Percentiles rank a stretch among this genome's conserved stretches.
Evolutionary conservation across 768 basidiomycete species (phyloP).

Genomic region (Lactarius trivialis): DNA sequence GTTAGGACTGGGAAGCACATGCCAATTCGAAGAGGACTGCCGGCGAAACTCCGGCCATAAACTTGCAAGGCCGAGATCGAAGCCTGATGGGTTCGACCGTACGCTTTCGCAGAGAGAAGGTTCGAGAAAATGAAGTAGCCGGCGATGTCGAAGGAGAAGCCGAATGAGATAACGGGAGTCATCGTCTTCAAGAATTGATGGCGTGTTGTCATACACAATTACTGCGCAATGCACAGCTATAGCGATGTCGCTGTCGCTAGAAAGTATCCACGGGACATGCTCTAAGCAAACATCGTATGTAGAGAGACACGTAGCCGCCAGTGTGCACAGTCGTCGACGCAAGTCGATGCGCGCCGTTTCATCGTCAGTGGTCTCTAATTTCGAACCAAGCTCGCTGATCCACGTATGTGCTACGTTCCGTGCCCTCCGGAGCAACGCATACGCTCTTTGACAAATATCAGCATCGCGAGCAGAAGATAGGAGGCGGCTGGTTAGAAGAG

Average conservation of each 20-base stretch:
- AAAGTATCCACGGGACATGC: neutral
- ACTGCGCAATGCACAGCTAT: slow-evolving; percentile 15
- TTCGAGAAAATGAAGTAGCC: too few species aligned
- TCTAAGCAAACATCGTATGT: neutral
- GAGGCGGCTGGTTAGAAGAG: slow-evolving; percentile 7
- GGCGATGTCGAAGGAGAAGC: slow-evolving; percentile 3
- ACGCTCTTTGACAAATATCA: neutral
- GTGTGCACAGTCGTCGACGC: neutral
- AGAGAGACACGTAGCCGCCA: slow-evolving; percentile 4
- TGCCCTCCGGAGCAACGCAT: slow-evolving; percentile 1
- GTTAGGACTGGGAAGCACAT: neutral
- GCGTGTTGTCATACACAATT: slow-evolving; percentile 4
- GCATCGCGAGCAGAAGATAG: neutral
- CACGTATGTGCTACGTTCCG: neutral
- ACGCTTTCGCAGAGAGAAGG: too few species aligned
- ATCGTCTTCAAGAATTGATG: neutral
- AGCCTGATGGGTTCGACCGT: too few species aligned
- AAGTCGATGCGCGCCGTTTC: neutral
- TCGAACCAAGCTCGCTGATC: neutral
- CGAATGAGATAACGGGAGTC: neutral
- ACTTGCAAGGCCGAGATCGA: neutral
- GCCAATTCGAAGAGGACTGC: slow-evolving; percentile 4
- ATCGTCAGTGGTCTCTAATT: neutral
- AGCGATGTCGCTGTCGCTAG: neutral
- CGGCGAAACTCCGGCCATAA: slow-evolving; percentile 6